A percentile compares a stretch with the other conserved stretches of the same genome.
Conservation (phyloP, 768 basidiomycete genomes). For the Imleria badia region DNA sequence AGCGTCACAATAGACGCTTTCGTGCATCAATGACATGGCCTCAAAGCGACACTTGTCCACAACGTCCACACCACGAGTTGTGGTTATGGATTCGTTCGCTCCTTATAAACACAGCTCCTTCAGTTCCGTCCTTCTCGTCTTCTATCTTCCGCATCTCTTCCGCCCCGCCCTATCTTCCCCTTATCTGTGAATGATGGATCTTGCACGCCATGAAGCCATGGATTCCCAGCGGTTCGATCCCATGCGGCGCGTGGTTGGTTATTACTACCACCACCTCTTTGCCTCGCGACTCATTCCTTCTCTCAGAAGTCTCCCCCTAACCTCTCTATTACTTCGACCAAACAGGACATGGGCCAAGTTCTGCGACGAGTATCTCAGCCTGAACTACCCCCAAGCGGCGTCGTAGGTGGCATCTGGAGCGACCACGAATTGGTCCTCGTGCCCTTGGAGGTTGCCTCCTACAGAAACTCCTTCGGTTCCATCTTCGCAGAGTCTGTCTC, state of each 20-base stretch:
- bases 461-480: conserved; percentile 19
- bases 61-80: conserved; percentile 25
- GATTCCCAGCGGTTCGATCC: conserved; percentile 35
- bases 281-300: conserved; percentile 24
- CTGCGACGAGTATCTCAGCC: conserved; percentile 24
- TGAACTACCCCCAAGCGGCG: conserved; percentile 12
- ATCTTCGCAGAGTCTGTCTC: conserved; percentile 14
- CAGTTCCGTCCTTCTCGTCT: conserved; percentile 30
- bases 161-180: conserved; percentile 28
- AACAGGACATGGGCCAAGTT: conserved; percentile 29
- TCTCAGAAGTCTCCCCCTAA: conserved; percentile 19
- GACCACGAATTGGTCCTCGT: conserved; percentile 36
- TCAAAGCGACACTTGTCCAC: conserved; percentile 24
- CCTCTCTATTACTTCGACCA: conserved; percentile 9
- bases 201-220: conserved; percentile 29
- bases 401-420: conserved; percentile 33
- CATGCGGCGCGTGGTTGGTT: conserved; percentile 29
- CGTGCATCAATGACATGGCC: conserved; percentile 17
- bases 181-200: conserved; percentile 29
- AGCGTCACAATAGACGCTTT: conserved; percentile 17
- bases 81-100: conserved; percentile 22
- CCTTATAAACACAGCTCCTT: conserved; percentile 25
- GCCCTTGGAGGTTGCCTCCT: conserved; percentile 26
- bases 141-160: conserved; percentile 24
- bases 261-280: conserved; percentile 10